Conservation (phyloP, 768 basidiomycete species). For the Pisolithus microcarpus region DNA sequence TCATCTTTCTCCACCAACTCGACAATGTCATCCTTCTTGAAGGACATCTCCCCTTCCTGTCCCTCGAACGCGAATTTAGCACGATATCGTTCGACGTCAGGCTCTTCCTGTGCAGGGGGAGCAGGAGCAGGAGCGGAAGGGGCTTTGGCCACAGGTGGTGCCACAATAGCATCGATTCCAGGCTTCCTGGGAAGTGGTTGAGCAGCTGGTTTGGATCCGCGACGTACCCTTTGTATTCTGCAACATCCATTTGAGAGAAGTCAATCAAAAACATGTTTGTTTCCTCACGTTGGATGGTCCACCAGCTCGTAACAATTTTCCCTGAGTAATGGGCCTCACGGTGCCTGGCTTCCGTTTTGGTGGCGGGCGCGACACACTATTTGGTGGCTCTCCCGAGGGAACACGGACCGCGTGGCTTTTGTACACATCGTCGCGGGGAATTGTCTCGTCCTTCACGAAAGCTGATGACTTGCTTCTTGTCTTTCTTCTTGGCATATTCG, state of each 20-base stretch:
- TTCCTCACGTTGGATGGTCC: constrained; percentile 56
- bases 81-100: constrained; percentile 69
- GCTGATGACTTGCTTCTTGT: constrained; percentile 83
- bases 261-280: neutral
- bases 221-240: constrained; percentile 39
- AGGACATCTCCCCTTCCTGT: constrained; percentile 84
- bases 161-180: constrained; percentile 28
- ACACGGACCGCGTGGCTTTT: constrained; percentile 92
- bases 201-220: constrained; percentile 33
- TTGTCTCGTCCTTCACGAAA: constrained; percentile 84
- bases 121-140: constrained; percentile 41
- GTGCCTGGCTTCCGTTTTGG: constrained; percentile 85
- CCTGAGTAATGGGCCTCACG: constrained; percentile 77
- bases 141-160: constrained; percentile 36
- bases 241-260: constrained; percentile 4
- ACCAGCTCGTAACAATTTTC: constrained; percentile 71
- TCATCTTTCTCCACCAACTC: constrained; percentile 89
- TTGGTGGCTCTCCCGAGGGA: constrained; percentile 78
- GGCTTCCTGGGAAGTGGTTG: constrained; percentile 59
- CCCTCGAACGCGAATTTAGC: constrained; percentile 91
- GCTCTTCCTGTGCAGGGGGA: constrained; percentile 46
- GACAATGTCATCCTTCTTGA: constrained; percentile 87
- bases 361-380: constrained; percentile 74
- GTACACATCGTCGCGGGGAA: constrained; percentile 74
- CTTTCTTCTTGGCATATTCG: constrained; percentile 94